Conservation (phyloP, 345 rosid genomes). For the Boechera retrofracta region DNA sequence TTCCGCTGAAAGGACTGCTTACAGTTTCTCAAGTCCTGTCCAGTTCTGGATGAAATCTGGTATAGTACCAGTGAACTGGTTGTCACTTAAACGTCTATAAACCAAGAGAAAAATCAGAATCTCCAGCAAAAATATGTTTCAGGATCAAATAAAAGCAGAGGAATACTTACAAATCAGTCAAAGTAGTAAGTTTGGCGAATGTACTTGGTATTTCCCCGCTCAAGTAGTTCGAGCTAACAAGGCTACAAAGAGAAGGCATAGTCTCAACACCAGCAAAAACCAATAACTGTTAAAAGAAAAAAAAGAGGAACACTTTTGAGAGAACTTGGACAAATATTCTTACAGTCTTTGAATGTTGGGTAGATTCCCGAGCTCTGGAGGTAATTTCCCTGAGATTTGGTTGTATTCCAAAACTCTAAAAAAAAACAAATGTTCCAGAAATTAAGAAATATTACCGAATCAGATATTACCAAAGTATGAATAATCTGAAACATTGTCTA, state of each 20-base stretch:
- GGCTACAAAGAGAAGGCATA: slow-evolving; percentile 42
- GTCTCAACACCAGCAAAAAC: slow-evolving; percentile 11
- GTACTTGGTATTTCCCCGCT: slow-evolving; percentile 55
- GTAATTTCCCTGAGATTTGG: slow-evolving; percentile 50
- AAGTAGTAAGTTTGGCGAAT: slow-evolving; percentile 50
- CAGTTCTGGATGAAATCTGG: slow-evolving; percentile 64
- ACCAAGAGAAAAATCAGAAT: background rate
- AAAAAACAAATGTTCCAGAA: background rate
- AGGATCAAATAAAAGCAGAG: background rate
- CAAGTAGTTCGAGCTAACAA: slow-evolving; percentile 59
- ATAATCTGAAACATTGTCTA: background rate
- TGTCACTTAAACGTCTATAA: slow-evolving; percentile 59
- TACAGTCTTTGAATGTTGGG: slow-evolving; percentile 32
- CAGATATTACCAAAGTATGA: background rate
- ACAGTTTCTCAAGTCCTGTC: slow-evolving; percentile 55
- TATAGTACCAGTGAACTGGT: slow-evolving; percentile 55
- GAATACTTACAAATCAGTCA: slow-evolving; percentile 56
- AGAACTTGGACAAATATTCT: slow-evolving; percentile 17
- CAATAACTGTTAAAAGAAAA: background rate
- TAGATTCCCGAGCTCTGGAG: slow-evolving; percentile 54
- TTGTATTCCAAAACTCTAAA: slow-evolving; percentile 50
- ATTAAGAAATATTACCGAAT: background rate
- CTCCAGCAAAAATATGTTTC: background rate
- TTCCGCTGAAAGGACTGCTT: slow-evolving; percentile 32
- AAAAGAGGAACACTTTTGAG: background rate